phyloP scores from a whole-genome alignment of 176 grass and related monocot genomes.

The Avena insularis region DNA sequence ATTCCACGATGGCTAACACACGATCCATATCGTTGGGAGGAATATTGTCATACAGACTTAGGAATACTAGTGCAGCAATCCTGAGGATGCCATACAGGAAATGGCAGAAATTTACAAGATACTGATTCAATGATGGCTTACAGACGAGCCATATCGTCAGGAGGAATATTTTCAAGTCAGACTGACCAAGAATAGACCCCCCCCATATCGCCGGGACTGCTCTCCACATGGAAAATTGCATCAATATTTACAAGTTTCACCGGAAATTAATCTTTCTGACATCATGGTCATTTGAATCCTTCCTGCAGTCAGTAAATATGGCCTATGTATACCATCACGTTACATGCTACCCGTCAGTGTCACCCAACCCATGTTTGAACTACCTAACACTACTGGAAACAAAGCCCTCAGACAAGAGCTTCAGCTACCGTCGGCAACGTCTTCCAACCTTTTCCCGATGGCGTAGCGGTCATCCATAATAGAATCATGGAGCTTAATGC shows the following conservation, averaged over 20 bases:
- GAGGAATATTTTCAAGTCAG: no score
- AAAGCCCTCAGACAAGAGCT: neutral
- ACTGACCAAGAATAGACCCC: no score
- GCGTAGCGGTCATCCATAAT: constrained; percentile 59
- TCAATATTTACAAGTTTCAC: neutral
- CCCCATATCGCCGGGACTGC: no score
- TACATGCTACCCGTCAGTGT: neutral
- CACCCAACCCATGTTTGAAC: neutral
- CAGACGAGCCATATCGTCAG: no score
- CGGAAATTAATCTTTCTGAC: neutral
- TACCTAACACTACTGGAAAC: neutral
- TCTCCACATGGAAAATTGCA: constrained; percentile 9
- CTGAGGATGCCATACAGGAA: no score
- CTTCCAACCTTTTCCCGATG: constrained; percentile 50
- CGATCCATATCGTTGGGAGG: neutral
- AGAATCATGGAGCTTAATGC: constrained; percentile 44
- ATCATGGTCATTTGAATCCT: no score
- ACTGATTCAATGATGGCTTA: no score
- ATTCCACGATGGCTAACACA: neutral
- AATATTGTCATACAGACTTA: no score
- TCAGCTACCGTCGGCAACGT: constrained; percentile 37
- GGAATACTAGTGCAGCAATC: no score
- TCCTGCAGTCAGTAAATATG: no score
- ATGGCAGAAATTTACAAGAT: no score
- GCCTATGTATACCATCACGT: neutral